Conservation (phyloP, 1,284 basidiomycete genomes). For the Cryptococcus sp. region DNA sequence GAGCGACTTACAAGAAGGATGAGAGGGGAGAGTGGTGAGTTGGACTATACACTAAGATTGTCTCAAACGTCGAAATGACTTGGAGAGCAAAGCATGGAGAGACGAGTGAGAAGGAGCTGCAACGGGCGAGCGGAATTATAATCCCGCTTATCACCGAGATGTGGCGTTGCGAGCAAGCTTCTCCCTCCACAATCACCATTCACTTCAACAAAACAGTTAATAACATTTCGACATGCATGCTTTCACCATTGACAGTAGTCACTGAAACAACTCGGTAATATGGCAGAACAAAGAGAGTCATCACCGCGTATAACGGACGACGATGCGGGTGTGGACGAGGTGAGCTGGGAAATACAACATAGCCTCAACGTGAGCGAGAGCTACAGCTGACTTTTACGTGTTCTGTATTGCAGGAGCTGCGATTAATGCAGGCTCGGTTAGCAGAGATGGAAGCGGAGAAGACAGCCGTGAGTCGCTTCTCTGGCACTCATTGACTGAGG, state of each 20-base stretch:
- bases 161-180: conserved; percentile 4
- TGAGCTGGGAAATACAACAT: conserved; percentile 11
- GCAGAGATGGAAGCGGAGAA: conserved; percentile 86
- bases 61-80: neutral
- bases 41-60: conserved; percentile 1
- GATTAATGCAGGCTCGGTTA: conserved; percentile 83
- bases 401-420: conserved; percentile 51
- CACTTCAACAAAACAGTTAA: no score
- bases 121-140: neutral
- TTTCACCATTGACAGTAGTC: no score
- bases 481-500: conserved; percentile 7
- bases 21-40: conserved; percentile 12
- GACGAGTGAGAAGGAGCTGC: neutral
- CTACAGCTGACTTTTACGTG: neutral
- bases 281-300: conserved; percentile 43
- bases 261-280: conserved; percentile 2
- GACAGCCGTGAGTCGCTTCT: conserved; percentile 57
- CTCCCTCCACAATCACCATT: neutral
- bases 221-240: no score
- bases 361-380: neutral
- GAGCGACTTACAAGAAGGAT: no score
- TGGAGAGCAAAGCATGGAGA: neutral
- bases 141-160: conserved; percentile 10
- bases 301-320: conserved; percentile 42
- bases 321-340: conserved; percentile 48